Evolutionary conservation across 2,329 filamentous ascomycete species (phyloP), one percentile per base, ranked within the genome.

Genomic region (Sphaceloma murrayae): DNA sequence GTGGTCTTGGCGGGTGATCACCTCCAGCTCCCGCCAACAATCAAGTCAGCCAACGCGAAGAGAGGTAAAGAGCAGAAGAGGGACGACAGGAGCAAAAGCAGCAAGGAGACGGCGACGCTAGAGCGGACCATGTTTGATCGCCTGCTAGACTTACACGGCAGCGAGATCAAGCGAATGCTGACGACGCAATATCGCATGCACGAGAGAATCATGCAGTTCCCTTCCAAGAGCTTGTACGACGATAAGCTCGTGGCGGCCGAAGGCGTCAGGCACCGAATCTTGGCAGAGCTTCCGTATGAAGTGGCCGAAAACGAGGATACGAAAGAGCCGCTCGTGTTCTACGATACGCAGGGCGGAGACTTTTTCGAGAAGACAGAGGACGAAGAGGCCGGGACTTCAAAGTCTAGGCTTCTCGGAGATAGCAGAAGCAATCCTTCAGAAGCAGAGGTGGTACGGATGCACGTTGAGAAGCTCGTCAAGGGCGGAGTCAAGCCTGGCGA

Each of bases 151-250:
- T 68, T 95, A 11, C 85, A 98, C 58, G 91, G 91, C 1, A 66
- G 78, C 1, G 70, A 69, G 3, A 87, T 98, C 66, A 96, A 96
- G 67, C 74, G 84, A 42, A 94, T 96, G 85, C 75, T 98, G 17
- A 96, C 86, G 3, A 94, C 83, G 3, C 91, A 98, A 65, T 98
- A 98, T 62, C 86, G 91, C 27, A 98, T 98, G 91, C 87, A 98
- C 59, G 82, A 94, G 57, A 78, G 72, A 44, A 96, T 98, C 55
- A 96, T 96, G 88, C 74, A 78, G 5, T 98, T 95, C 56, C 89
- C 91, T 0, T 95, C 89, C 0, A 75, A 84, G 49, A 80, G 89
- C 58, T 71, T 96, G 8, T 98, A 98, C 64, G 85, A 85, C 49
- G 77, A 75, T 2, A 80, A 81, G 55, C 74, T 98, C 1, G 67